phyloP scores from a whole-genome alignment of 495 filamentous ascomycete genomes.

The Aspergillus saccharolyticus region DNA sequence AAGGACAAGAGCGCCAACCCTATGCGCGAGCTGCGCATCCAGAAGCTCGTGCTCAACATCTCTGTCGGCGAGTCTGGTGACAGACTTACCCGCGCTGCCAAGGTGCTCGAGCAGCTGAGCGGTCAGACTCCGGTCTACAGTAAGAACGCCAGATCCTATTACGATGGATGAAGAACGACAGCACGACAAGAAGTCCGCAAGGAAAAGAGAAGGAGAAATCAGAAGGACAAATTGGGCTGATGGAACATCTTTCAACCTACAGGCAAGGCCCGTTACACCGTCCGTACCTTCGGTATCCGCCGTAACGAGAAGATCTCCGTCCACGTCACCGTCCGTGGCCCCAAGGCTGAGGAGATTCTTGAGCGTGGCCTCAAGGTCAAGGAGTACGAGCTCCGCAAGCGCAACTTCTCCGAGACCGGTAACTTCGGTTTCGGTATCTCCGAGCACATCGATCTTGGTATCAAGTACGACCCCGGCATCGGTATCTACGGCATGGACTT shows the following conservation, averaged over 20 bases:
- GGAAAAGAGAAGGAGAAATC: not conserved
- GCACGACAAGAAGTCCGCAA: not conserved
- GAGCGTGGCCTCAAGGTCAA: slow-evolving; percentile 99
- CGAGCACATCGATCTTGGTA: slow-evolving; percentile 99
- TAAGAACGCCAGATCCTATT: slow-evolving; percentile 39
- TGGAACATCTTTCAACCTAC: slow-evolving; percentile 17
- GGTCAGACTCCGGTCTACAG: slow-evolving; percentile 99
- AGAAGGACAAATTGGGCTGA: slow-evolving; percentile 14
- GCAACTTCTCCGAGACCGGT: slow-evolving; percentile 98
- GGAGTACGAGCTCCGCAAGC: slow-evolving; percentile 98
- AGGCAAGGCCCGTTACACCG: slow-evolving; percentile 99
- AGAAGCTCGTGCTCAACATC: slow-evolving; percentile 99
- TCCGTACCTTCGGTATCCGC: slow-evolving; percentile 99
- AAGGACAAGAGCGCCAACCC: slow-evolving; percentile 87
- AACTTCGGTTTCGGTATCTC: slow-evolving; percentile 99
- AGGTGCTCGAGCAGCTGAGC: slow-evolving; percentile 98
- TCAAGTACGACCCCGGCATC: slow-evolving; percentile 99
- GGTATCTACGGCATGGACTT: slow-evolving; percentile 99
- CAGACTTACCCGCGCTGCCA: slow-evolving; percentile 98
- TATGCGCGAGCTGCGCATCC: slow-evolving; percentile 99
- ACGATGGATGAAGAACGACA: not conserved
- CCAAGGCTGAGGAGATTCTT: slow-evolving; percentile 99
- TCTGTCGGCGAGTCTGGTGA: slow-evolving; percentile 99
- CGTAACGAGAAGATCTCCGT: slow-evolving; percentile 99
- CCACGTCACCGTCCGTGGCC: slow-evolving; percentile 98